Conservation (phyloP, 2,329 filamentous ascomycete species). For the Pseudogymnoascus sp. region DNA sequence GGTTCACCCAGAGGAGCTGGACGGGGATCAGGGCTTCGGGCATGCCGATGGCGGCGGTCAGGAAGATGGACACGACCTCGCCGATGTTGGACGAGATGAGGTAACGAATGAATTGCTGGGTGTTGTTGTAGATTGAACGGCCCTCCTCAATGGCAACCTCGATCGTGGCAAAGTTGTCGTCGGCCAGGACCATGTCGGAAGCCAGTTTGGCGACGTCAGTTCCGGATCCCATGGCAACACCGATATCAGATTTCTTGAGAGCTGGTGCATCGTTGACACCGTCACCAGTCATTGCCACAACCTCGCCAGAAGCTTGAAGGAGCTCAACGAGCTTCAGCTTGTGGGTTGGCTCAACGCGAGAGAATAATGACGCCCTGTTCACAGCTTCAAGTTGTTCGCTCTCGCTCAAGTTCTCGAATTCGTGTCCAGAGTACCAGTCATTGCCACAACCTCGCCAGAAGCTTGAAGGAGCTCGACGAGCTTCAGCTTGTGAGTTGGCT, state of each 20-base stretch:
- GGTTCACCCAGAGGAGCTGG: slow-evolving; percentile 96
- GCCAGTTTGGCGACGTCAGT: slow-evolving; percentile 96
- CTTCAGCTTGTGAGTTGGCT: slow-evolving; percentile 94
- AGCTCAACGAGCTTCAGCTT: slow-evolving; percentile 98
- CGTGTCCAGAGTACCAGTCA: slow-evolving; percentile 84
- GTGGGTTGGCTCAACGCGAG: slow-evolving; percentile 87
- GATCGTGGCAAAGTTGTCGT: slow-evolving; percentile 98
- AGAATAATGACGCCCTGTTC: slow-evolving; percentile 83
- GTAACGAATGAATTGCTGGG: slow-evolving; percentile 98
- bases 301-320: slow-evolving; percentile 83
- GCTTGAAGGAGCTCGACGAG: slow-evolving; percentile 94
- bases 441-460: slow-evolving; percentile 87
- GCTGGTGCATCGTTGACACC: slow-evolving; percentile 97
- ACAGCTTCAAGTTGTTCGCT: slow-evolving; percentile 76
- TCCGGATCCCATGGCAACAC: slow-evolving; percentile 96
- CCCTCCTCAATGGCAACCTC: slow-evolving; percentile 94
- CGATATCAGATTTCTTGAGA: slow-evolving; percentile 97
- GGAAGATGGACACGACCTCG: slow-evolving; percentile 97
- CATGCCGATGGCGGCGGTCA: slow-evolving; percentile 94
- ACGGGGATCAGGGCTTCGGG: slow-evolving; percentile 95
- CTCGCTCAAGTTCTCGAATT: slow-evolving; percentile 80
- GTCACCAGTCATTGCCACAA: slow-evolving; percentile 98
- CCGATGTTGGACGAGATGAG: slow-evolving; percentile 98
- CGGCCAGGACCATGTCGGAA: slow-evolving; percentile 95
- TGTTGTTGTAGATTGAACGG: slow-evolving; percentile 98